Evolutionary conservation across 2,329 filamentous ascomycete genomes (phyloP), one percentile per base, ranked within the genome.

Genomic region (Triangularia setosa): DNA sequence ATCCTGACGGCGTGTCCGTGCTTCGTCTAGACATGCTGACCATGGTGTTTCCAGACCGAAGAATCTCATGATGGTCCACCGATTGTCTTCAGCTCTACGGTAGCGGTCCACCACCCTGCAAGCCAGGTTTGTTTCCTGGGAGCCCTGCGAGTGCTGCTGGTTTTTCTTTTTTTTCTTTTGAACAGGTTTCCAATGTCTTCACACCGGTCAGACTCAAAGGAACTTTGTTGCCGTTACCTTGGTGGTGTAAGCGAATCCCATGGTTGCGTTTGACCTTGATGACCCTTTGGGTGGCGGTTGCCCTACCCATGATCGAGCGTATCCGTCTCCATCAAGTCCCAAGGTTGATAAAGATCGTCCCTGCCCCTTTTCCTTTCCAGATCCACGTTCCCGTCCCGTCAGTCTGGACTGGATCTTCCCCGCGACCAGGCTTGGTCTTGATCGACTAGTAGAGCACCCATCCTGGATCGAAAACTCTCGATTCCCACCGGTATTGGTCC

Each of bases 361-460:
- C 30, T 40, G 56, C 21, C n/a, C 18, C 56, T 24, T 7, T 8
- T 21, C 27, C 28, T 18, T n/a, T 23, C 48, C 24, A 16, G 48
- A 53, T 12, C 18, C 56, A n/a, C 30, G 24, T 18, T 21, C n/a
- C 27, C 14, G 30, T 58, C 6, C 56, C 56, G 33, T 21, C 56
- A 23, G 56, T 44, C 56, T 44, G 56, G 56, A 58, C 56, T 44
- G 56, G 56, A 58, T 58, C 30, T 58, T 35, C 33, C 21, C 30
- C 56, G 16, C 24, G 33, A 24, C 30, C 30, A 16, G 23, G 23
- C 23, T 3, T 35, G 30, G 30, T 58, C 56, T 58, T 30, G 56
- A 44, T 58, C 30, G 56, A 12, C 33, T 9, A 53, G 18, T 12
- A 53, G 18, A 23, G 11, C 21, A 23, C 8, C 21, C 48, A 24